phyloP scores from a whole-genome alignment of 306 rosid genomes.

The Pterocarpus macrocarpus region DNA sequence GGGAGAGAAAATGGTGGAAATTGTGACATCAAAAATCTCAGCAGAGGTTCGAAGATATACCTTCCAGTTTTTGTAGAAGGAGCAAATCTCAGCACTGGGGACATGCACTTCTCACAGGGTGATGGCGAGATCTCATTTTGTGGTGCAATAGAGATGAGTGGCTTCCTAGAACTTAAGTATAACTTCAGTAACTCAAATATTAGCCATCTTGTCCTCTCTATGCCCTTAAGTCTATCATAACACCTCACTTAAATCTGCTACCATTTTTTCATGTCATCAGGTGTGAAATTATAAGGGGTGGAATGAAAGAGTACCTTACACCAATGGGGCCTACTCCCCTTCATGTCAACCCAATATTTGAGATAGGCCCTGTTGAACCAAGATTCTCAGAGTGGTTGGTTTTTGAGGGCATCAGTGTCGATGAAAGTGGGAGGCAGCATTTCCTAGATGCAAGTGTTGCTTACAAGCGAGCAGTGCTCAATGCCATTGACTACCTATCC shows the following conservation, averaged over 20 bases:
- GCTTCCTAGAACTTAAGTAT: conserved; percentile 91
- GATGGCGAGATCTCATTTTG: conserved; percentile 92
- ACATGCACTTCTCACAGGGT: conserved; percentile 96
- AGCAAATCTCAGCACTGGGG: conserved; percentile 93
- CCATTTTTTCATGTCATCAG: conserved; percentile 45
- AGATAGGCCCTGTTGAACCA: conserved; percentile 91
- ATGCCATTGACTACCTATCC: conserved; percentile 78
- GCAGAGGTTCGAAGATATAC: conserved; percentile 85
- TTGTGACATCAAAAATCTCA: conserved; percentile 92
- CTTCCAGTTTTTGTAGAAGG: conserved; percentile 94
- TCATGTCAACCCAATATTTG: conserved; percentile 90
- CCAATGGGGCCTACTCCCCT: conserved; percentile 97
- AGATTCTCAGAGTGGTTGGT: conserved; percentile 94
- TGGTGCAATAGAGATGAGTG: conserved; percentile 98
- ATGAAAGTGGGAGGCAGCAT: conserved; percentile 86
- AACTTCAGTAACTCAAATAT: not conserved
- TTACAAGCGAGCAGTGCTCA: conserved; percentile 81
- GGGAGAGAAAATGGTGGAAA: conserved; percentile 99
- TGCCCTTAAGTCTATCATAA: not conserved
- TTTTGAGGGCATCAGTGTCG: conserved; percentile 87
- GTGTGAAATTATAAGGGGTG: conserved; percentile 87
- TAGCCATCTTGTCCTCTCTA: not conserved
- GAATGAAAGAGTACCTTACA: conserved; percentile 97
- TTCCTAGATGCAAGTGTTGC: conserved; percentile 85
- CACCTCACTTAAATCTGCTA: not conserved